phyloP scores from a whole-genome alignment of 768 basidiomycete genomes.

The Russula ochroleuca region DNA sequence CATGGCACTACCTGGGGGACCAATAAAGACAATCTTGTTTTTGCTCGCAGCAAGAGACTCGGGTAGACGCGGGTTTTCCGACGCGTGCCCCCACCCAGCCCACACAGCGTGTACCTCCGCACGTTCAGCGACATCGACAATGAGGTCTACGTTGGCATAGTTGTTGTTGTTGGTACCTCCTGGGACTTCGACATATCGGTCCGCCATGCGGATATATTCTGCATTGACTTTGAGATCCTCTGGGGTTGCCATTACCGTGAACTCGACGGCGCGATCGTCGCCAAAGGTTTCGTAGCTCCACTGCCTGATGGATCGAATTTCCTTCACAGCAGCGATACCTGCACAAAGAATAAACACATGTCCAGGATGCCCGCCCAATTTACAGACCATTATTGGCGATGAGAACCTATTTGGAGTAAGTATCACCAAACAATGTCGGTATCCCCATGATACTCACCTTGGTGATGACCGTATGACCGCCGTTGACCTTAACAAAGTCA shows the following conservation, averaged over 20 bases:
- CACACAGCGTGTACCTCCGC: constrained; percentile 98
- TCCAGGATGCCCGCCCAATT: not conserved
- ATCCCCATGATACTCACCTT: constrained; percentile 58
- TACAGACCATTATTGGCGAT: constrained; percentile 93
- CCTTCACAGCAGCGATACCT: constrained; percentile 99
- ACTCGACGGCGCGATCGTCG: constrained; percentile 91
- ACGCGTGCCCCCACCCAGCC: constrained; percentile 99
- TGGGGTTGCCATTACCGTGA: constrained; percentile 99
- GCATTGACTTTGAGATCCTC: constrained; percentile 99
- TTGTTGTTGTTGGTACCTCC: constrained; percentile 99
- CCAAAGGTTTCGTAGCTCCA: constrained; percentile 99
- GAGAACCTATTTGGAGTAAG: constrained; percentile 62
- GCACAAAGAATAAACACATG: constrained; percentile 24
- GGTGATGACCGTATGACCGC: constrained; percentile 97
- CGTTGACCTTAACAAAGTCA: constrained; percentile 87
- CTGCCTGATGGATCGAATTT: constrained; percentile 97
- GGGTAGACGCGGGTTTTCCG: constrained; percentile 95
- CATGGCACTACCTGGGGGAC: constrained; percentile 98
- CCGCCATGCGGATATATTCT: constrained; percentile 99
- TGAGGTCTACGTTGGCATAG: constrained; percentile 98
- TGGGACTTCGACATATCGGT: constrained; percentile 97
- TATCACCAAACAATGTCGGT: not conserved
- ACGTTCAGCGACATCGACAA: constrained; percentile 96
- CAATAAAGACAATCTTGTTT: constrained; percentile 98
- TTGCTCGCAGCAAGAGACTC: constrained; percentile 89